phyloP scores from a whole-genome alignment of 108 stramenopile genomes.

The Conticribra weissflogii region DNA sequence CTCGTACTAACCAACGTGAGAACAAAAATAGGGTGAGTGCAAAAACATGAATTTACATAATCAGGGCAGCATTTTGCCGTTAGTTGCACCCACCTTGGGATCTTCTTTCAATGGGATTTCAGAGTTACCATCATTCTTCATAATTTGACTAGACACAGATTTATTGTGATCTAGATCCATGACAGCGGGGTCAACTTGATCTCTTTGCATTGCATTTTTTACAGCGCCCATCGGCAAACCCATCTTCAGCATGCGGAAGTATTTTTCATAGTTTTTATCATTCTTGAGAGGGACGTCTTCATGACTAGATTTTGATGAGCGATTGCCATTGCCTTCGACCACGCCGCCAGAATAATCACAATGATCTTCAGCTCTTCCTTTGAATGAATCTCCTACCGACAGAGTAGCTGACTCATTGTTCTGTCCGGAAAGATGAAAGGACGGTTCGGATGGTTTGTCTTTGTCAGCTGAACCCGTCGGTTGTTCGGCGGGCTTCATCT shows the following conservation, averaged over 20 bases:
- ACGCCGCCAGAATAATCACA: no score
- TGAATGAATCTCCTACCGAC: not conserved
- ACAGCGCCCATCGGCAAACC: not conserved
- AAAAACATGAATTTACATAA: no score
- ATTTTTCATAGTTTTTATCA: constrained; percentile 1
- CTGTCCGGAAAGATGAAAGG: not conserved
- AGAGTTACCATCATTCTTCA: constrained; percentile 1
- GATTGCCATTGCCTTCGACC: no score
- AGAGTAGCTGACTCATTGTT: not conserved
- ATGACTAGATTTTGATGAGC: no score
- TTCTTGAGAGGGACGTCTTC: no score
- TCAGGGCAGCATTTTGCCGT: no score
- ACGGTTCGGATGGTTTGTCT: no score
- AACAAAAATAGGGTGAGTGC: no score
- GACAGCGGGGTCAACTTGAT: constrained; percentile 45
- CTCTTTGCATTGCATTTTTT: constrained; percentile 32
- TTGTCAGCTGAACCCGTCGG: not conserved
- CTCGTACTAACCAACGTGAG: no score
- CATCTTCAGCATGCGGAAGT: not conserved
- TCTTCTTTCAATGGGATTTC: not conserved
- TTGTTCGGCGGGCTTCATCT: not conserved
- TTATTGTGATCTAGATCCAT: constrained; percentile 65
- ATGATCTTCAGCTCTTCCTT: no score
- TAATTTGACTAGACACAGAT: constrained; percentile 42
- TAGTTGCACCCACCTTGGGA: no score